Conservation (phyloP, 192 early-diverging fungal genomes). For the Mortierella claussenii region DNA sequence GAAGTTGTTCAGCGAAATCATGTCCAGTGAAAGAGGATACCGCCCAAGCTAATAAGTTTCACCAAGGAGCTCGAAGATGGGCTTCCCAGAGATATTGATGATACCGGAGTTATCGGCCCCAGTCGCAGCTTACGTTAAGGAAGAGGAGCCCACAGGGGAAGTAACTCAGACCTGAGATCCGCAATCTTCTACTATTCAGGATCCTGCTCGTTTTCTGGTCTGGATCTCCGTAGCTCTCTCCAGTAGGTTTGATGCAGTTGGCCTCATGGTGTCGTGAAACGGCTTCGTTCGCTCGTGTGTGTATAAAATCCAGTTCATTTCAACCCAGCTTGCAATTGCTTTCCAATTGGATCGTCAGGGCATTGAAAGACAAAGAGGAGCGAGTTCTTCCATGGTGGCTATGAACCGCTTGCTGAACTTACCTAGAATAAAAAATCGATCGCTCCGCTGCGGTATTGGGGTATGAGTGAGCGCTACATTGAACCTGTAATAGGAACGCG, state of each 20-base stretch:
- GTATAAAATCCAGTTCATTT: constrained; percentile 22
- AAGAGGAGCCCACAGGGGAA: neutral
- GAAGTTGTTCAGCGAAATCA: constrained; percentile 16
- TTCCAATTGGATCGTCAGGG: neutral
- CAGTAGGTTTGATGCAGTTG: constrained; percentile 24
- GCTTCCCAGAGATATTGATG: neutral
- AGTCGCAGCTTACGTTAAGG: neutral
- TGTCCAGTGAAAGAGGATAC: too few species aligned
- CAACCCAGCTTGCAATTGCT: neutral
- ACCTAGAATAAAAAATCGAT: constrained; percentile 21
- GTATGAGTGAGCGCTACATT: constrained; percentile 26
- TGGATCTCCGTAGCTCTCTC: neutral
- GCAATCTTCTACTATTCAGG: constrained; percentile 4
- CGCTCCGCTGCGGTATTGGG: constrained; percentile 11
- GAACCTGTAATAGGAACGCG: too few species aligned
- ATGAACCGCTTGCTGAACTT: constrained; percentile 24
- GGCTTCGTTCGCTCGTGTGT: constrained; percentile 8
- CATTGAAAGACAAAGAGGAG: constrained; percentile 15
- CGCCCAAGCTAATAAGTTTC: too few species aligned
- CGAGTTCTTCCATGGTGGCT: constrained; percentile 1
- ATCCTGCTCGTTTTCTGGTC: constrained; percentile 16
- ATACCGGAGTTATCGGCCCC: neutral
- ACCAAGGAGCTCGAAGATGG: too few species aligned
- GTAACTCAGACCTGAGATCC: constrained; percentile 1
- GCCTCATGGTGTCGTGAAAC: constrained; percentile 1